A percentile compares a stretch with the other conserved stretches of the same genome.
Conservation (phyloP, 108 stramenopile species). For the Conticribra weissflogii region DNA sequence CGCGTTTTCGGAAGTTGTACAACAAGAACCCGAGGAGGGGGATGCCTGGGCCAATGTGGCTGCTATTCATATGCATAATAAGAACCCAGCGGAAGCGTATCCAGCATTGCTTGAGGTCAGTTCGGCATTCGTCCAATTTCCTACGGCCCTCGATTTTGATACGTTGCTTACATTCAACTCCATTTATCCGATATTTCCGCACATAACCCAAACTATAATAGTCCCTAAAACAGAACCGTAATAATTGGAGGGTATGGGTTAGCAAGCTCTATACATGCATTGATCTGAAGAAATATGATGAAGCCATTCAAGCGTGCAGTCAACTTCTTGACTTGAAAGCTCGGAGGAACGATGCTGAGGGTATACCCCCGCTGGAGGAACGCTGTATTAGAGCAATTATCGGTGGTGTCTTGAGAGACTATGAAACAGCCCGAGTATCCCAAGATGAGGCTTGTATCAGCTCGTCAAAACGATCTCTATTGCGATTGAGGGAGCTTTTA, state of each 20-base stretch:
- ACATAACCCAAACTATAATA: no score
- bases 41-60: slow-evolving; percentile 96
- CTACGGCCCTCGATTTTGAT: no score
- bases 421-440: slow-evolving; percentile 27
- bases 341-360: slow-evolving; percentile 48
- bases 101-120: slow-evolving; percentile 77
- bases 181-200: no score
- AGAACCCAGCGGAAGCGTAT: slow-evolving; percentile 75
- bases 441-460: slow-evolving; percentile 52
- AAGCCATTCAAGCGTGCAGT: slow-evolving; percentile 83
- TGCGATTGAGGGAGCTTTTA: slow-evolving; percentile 67
- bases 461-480: slow-evolving; percentile 62
- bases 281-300: slow-evolving; percentile 83
- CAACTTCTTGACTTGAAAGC: slow-evolving; percentile 66
- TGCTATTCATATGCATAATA: slow-evolving; percentile 84
- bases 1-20: slow-evolving; percentile 93
- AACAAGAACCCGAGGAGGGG: slow-evolving; percentile 93
- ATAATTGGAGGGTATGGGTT: slow-evolving; percentile 87
- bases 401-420: slow-evolving; percentile 58
- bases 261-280: slow-evolving; percentile 86
- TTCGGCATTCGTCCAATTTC: no score
- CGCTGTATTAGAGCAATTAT: slow-evolving; percentile 80
- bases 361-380: slow-evolving; percentile 71
- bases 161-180: no score
- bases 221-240: slow-evolving; percentile 75